Percentiles rank a stretch among this genome's conserved stretches.
Evolutionary conservation across 176 grass and related monocot species (phyloP).

Genomic region (Oropetium thomaeum): DNA sequence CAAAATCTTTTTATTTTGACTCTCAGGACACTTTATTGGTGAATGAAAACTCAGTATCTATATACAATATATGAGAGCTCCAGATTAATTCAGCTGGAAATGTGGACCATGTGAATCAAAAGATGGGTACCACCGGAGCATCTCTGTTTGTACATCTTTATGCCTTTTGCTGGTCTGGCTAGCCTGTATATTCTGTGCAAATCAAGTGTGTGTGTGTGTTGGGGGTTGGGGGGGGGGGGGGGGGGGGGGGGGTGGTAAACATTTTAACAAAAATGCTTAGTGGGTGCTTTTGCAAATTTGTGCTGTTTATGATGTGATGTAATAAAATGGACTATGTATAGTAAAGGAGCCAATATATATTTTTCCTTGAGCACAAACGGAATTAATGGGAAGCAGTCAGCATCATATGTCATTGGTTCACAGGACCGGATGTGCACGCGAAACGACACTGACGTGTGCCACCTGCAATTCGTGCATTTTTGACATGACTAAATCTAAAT

Average conservation of each 20-base stretch:
- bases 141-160: background rate
- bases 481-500: background rate
- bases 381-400: background rate
- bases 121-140: no score
- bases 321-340: background rate
- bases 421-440: background rate
- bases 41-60: background rate
- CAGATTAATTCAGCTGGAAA: background rate
- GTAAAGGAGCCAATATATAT: no score
- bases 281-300: background rate
- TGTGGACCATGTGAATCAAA: no score
- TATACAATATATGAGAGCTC: background rate
- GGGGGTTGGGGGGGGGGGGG: no score
- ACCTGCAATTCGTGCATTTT: background rate
- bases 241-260: no score
- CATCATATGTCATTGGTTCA: background rate
- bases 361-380: background rate
- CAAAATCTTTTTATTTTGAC: background rate
- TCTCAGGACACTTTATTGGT: no score
- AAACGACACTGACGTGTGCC: no score
- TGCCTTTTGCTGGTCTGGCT: no score
- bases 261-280: background rate
- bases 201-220: background rate
- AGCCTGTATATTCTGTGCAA: no score
- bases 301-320: background rate